Evolutionary conservation across 108 stramenopile genomes (phyloP).

Genomic region (Cyclotella distinguenda): DNA sequence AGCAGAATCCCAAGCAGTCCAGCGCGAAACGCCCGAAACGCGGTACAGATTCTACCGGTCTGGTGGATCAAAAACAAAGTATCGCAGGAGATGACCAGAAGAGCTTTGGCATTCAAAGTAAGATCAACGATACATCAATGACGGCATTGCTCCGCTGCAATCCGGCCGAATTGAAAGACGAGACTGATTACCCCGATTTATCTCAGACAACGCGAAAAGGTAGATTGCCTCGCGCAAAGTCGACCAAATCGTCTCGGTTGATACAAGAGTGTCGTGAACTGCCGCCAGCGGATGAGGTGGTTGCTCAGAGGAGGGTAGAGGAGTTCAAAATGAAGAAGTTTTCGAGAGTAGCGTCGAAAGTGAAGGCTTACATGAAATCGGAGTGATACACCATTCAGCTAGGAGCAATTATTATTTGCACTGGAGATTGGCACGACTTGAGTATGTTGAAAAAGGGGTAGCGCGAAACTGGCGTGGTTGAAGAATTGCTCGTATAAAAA

Average conservation of each 20-base stretch:
- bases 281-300: conserved; percentile 13
- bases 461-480: too few species aligned
- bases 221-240: conserved; percentile 45
- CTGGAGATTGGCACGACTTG: too few species aligned
- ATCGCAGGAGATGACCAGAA: background rate
- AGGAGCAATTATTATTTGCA: too few species aligned
- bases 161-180: conserved; percentile 31
- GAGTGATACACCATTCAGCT: background rate
- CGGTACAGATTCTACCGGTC: background rate
- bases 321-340: conserved; percentile 60
- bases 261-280: conserved; percentile 20
- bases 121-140: conserved; percentile 35
- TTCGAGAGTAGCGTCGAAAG: conserved; percentile 35
- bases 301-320: conserved; percentile 8
- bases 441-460: too few species aligned
- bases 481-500: too few species aligned
- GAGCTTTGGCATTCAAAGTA: conserved; percentile 32
- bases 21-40: conserved; percentile 2
- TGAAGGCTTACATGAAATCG: conserved; percentile 20
- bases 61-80: background rate
- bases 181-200: conserved; percentile 50
- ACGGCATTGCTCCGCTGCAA: conserved; percentile 35
- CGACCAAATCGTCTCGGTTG: conserved; percentile 37
- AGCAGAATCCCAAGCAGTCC: conserved; percentile 33
- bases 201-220: conserved; percentile 39